Evolutionary conservation across 768 basidiomycete genomes (phyloP).

Genomic region (Pleurotus citrinopileatus): DNA sequence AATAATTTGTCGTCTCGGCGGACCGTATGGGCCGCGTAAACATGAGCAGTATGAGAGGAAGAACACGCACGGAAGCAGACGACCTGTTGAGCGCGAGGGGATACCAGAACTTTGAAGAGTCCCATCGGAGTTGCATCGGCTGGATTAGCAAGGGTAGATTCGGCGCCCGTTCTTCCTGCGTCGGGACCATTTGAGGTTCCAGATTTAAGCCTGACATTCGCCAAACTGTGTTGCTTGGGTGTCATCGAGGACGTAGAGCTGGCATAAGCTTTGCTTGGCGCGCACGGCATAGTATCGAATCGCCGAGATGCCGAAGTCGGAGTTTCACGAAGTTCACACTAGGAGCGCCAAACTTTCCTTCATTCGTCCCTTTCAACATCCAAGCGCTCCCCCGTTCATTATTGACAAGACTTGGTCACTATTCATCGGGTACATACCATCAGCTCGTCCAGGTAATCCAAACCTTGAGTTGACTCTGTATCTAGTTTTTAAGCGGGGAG

Average conservation of each 20-base stretch:
- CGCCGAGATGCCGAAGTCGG: not conserved
- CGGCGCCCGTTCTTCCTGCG: not conserved
- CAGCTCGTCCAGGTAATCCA: too few relatives aligned
- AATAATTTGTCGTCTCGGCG: not conserved
- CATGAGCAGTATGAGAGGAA: not conserved
- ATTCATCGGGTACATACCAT: too few relatives aligned
- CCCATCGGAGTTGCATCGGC: not conserved
- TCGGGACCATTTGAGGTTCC: not conserved
- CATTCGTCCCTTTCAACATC: too few relatives aligned
- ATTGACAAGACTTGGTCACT: too few relatives aligned
- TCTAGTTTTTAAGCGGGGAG: too few relatives aligned
- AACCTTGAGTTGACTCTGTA: too few relatives aligned
- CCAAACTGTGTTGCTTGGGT: not conserved
- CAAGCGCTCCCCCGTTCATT: too few relatives aligned
- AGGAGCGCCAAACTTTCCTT: too few relatives aligned
- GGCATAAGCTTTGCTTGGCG: not conserved
- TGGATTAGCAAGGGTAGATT: not conserved
- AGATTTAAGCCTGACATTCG: constrained; percentile 1
- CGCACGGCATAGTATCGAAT: not conserved
- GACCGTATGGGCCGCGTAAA: not conserved
- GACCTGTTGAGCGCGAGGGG: not conserved
- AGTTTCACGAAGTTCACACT: too few relatives aligned
- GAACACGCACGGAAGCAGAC: not conserved
- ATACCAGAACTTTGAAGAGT: not conserved
- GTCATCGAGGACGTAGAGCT: not conserved